Evolutionary conservation across 306 rosid species (phyloP), one percentile per base, ranked within the genome.

Genomic region (Ceratonia siliqua): DNA sequence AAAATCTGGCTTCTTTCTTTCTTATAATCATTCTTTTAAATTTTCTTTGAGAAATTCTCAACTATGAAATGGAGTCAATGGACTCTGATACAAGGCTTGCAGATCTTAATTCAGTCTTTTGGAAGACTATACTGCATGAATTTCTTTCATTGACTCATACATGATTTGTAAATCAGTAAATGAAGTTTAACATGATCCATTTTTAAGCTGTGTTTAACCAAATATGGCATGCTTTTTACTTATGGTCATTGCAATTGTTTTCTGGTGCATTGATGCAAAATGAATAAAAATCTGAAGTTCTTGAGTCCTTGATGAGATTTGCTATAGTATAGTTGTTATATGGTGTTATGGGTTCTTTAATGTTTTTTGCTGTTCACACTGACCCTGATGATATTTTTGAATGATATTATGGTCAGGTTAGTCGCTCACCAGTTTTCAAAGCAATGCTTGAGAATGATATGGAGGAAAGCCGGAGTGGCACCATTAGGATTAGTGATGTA

Each of bases 381-480:
- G 17, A 30, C 13, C 9, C 21, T 57, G 21, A 28, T 15, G 39
- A 57, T 28, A 25, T 21, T 49, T 35, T 17, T 25, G 6, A 48
- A 35, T 59, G 14, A 21, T 32, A 43, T 13, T 38, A 3, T 49
- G 18, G 41, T 58, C 83, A 88, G 92, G 81, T 42, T 53, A 88
- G 88, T 63, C 88, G 89, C 36, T 88, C 92, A 21, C 89, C 82
- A 5, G 89, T 88, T 17, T 85, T 88, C 81, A 76, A 61, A 79
- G 89, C 89, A 18, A 85, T 88, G 88, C 86, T 88, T 2, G 90
- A 88, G 74, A 88, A 81, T 48, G 86, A 88, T 66, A 88, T 88
- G 92, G 85, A 83, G 45, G 92, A 88, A 79, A 85, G 92, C 66
- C 83, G 70, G 63, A 85, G 88, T 5, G 85, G 88, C 56, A 85